Percentiles rank a stretch among this genome's conserved stretches.
phyloP scores from a whole-genome alignment of 176 grass and related monocot genomes.

The Puccinellia tenuiflora region DNA sequence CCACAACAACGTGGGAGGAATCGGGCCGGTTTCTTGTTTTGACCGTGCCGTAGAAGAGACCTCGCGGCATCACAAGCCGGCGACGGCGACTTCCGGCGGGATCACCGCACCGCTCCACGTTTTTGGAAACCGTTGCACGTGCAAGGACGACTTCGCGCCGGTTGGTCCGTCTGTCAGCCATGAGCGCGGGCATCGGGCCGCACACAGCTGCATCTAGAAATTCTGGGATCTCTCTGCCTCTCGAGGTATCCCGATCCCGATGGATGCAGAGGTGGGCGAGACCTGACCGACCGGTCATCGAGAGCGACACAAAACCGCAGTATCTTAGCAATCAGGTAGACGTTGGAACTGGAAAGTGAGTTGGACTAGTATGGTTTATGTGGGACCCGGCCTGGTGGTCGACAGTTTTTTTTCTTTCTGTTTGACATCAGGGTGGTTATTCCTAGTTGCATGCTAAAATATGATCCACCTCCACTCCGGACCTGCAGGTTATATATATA shows the following conservation, averaged over 20 bases:
- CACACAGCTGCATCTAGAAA: not conserved
- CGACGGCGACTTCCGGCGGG: not conserved
- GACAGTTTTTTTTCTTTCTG: too few species aligned
- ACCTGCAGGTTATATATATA: too few species aligned
- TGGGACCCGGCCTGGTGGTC: not conserved
- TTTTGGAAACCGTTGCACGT: not conserved
- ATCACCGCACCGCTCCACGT: not conserved
- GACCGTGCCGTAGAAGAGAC: not conserved
- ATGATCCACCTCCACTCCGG: too few species aligned
- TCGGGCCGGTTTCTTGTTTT: too few species aligned
- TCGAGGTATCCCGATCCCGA: too few species aligned
- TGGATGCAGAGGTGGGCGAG: not conserved
- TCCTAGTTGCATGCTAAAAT: slow-evolving; percentile 4
- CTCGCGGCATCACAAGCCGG: not conserved
- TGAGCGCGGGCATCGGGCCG: too few species aligned
- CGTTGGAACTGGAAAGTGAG: not conserved
- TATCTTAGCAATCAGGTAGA: not conserved
- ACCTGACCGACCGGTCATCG: not conserved
- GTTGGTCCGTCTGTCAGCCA: not conserved
- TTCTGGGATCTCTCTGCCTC: not conserved
- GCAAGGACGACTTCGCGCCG: not conserved
- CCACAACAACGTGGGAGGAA: too few species aligned
- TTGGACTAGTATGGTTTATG: not conserved
- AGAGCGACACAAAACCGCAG: not conserved
- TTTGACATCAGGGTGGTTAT: too few species aligned